Evolutionary conservation across 1,284 basidiomycete species (phyloP).

Genomic region (Schizophyllum amplum): DNA sequence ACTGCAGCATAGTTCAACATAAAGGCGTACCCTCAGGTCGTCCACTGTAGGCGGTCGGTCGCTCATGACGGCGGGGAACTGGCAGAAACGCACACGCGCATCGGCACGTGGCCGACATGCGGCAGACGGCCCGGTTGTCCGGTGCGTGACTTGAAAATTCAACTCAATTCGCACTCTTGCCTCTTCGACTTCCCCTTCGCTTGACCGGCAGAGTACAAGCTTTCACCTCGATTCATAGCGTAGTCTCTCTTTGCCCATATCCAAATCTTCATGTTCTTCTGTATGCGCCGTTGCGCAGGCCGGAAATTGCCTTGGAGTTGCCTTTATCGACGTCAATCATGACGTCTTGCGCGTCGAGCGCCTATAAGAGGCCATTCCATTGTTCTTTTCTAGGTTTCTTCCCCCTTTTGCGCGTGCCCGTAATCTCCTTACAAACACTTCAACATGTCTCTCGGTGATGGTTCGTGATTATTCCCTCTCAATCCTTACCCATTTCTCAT

Average conservation of each 20-base stretch:
- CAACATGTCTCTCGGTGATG: neutral
- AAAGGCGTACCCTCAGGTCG: conserved; percentile 36
- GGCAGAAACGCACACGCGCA: neutral
- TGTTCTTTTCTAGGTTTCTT: neutral
- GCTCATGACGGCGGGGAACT: conserved; percentile 3
- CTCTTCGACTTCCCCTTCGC: too few relatives aligned
- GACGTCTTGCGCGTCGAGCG: neutral
- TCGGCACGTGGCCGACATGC: neutral
- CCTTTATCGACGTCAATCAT: neutral
- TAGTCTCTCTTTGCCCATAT: too few relatives aligned
- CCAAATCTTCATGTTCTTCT: too few relatives aligned
- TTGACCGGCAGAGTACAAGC: too few relatives aligned
- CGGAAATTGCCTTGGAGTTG: too few relatives aligned
- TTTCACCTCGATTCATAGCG: too few relatives aligned
- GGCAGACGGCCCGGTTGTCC: too few relatives aligned
- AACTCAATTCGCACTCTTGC: too few relatives aligned
- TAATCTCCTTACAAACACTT: neutral
- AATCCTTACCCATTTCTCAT: neutral
- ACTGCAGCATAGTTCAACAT: neutral
- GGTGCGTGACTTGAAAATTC: too few relatives aligned
- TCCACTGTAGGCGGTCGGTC: conserved; percentile 27
- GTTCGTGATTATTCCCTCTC: neutral
- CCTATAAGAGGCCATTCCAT: neutral
- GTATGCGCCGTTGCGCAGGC: too few relatives aligned
- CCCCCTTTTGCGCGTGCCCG: neutral